phyloP scores from a whole-genome alignment of 331 rosid species.

The Ulmus americana region DNA sequence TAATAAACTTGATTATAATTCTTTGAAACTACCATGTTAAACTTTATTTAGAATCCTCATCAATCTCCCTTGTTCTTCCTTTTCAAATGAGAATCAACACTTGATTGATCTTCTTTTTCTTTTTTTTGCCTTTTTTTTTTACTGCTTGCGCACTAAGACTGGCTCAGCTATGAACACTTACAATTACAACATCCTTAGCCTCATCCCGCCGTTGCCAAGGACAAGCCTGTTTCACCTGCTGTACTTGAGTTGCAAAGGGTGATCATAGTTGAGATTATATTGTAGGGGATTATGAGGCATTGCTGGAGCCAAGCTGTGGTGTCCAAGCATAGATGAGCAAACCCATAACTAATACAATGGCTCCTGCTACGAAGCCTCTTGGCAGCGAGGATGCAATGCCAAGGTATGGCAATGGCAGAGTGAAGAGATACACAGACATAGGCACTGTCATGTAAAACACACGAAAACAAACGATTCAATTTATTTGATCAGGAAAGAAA shows the following conservation, averaged over 20 bases:
- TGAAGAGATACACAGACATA: constrained; percentile 61
- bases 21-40: too few species aligned
- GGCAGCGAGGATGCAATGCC: constrained; percentile 74
- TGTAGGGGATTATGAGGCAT: constrained; percentile 33
- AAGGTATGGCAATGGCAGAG: constrained; percentile 75
- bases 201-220: background rate
- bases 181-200: constrained; percentile 1
- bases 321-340: constrained; percentile 66
- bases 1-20: too few species aligned
- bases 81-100: background rate
- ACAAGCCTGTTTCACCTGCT: background rate
- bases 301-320: constrained; percentile 41
- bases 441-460: constrained; percentile 56
- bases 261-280: constrained; percentile 2
- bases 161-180: background rate
- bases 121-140: background rate
- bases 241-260: background rate
- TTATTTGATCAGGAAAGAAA: too few species aligned
- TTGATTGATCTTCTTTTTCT: background rate
- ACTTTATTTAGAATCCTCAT: background rate
- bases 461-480: background rate
- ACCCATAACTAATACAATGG: constrained; percentile 56
- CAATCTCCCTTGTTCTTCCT: background rate
- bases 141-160: background rate
- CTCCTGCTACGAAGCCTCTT: constrained; percentile 67